Evolutionary conservation across 1,139 yeast genomes (phyloP), one percentile per base, ranked within the genome.

Genomic region (Groenewaldozyma sp.): DNA sequence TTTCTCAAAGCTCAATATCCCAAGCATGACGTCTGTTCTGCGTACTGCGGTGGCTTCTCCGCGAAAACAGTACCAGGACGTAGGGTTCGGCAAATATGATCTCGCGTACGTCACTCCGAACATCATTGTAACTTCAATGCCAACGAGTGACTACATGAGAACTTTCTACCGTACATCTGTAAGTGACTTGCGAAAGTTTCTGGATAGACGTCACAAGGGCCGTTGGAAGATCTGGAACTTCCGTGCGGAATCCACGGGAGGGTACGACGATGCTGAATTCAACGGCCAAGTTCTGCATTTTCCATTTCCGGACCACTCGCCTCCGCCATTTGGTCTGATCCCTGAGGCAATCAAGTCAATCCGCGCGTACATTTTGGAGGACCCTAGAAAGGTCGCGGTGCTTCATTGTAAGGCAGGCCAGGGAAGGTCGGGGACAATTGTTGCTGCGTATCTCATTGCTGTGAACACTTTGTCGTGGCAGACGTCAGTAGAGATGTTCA

Each of bases 401-500:
- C 60, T 88, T 7, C 97, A 91, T 55, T 91, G 97, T 55, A 79
- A 82, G 52, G 87, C 86, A 44, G 97, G 97, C 0, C 88, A 86
- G 56, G 97, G 97, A 0, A 64, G 97, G 26, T 78, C 94, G 0
- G 97, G 97, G 0, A 73, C 88, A 0, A 62, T 84, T 3, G 72
- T 74, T 2, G 76, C 87, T 50, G 84, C 88, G 0, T 82, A 77
- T 52, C 58, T 88, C 44, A 76, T 87, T 71, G 63, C 68, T 36
- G 59, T 60, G 37, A 49, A 57, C 31, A 61, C 54, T 3, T 46
- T 62, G 39, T 49, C 65, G 1, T 62, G 70, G 22, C 58, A 63
- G 1, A 67, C 64, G 14, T 82, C 86, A 1, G 65, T 74, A 29
- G 57, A 56, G 0, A 42, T 65, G 3, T 87, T 80, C 54, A 75